Conservation (phyloP, 768 basidiomycete genomes). For the Galerina marginata region DNA sequence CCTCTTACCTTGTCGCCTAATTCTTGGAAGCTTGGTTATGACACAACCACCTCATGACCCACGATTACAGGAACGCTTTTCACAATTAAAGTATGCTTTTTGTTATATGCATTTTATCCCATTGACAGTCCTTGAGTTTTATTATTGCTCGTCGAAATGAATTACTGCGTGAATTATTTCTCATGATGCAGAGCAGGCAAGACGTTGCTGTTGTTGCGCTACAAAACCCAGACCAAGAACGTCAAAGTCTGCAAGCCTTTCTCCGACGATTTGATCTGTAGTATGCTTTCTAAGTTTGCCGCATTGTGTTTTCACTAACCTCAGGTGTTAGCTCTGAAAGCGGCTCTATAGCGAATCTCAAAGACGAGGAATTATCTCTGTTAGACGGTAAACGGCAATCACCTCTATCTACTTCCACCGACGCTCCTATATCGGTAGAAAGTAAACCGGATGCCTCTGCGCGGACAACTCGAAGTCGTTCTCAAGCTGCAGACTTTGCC, state of each 20-base stretch:
- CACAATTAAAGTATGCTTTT: conserved; percentile 46
- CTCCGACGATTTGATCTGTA: conserved; percentile 60
- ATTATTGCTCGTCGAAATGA: conserved; percentile 72
- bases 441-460: conserved; percentile 10
- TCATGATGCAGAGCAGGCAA: conserved; percentile 62
- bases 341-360: conserved; percentile 35
- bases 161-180: conserved; percentile 73
- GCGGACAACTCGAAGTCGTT: conserved; percentile 23
- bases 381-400: conserved; percentile 2
- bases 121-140: conserved; percentile 44
- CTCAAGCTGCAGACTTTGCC: conserved; percentile 16
- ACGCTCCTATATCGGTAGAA: background rate
- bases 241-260: conserved; percentile 53
- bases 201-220: conserved; percentile 44
- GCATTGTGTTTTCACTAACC: conserved; percentile 38
- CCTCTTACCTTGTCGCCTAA: background rate
- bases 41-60: conserved; percentile 18
- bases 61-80: conserved; percentile 43
- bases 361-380: conserved; percentile 27
- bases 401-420: background rate
- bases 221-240: conserved; percentile 44
- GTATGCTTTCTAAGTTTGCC: conserved; percentile 27
- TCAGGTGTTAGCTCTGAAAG: conserved; percentile 1
- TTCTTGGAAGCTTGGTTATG: conserved; percentile 15
- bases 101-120: background rate